A percentile compares a stretch with the other conserved stretches of the same genome.
Evolutionary conservation across 2,329 filamentous ascomycete genomes (phyloP).

Genomic region (Pyricularia sp.): DNA sequence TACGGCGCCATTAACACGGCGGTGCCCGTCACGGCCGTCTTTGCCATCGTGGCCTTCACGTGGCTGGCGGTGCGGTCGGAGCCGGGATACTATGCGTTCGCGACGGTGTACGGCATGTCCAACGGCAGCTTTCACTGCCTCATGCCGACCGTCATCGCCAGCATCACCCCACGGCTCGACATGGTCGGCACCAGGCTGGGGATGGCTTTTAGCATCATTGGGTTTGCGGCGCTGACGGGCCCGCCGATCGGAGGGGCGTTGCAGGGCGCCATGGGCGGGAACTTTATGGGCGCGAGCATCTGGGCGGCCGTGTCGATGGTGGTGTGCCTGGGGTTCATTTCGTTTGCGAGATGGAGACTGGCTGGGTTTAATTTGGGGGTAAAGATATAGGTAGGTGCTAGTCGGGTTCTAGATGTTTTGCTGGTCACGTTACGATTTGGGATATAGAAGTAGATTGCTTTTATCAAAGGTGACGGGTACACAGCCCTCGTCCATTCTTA

Average conservation of each 20-base stretch:
- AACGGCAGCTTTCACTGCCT: constrained; percentile 22
- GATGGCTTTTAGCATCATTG: background rate
- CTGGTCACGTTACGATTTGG: background rate
- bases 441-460: background rate
- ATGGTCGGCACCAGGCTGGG: constrained; percentile 2
- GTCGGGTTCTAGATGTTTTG: background rate
- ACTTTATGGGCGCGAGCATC: background rate
- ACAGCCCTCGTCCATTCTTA: no score
- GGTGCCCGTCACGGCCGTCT: constrained; percentile 39
- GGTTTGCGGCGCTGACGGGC: background rate
- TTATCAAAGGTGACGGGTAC: no score
- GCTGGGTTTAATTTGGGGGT: background rate
- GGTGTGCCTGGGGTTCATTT: background rate
- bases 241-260: constrained; percentile 3
- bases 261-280: constrained; percentile 6
- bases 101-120: constrained; percentile 31
- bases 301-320: background rate
- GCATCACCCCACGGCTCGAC: constrained; percentile 4
- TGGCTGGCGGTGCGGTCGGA: constrained; percentile 42
- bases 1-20: constrained; percentile 7
- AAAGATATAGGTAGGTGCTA: background rate
- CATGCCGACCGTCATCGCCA: constrained; percentile 11
- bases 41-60: constrained; percentile 34
- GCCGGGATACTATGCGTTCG: constrained; percentile 32
- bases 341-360: constrained; percentile 9